A percentile compares a stretch with the other conserved stretches of the same genome.
Conservation (phyloP, 306 rosid species). For the Aeschynomene evenia region DNA sequence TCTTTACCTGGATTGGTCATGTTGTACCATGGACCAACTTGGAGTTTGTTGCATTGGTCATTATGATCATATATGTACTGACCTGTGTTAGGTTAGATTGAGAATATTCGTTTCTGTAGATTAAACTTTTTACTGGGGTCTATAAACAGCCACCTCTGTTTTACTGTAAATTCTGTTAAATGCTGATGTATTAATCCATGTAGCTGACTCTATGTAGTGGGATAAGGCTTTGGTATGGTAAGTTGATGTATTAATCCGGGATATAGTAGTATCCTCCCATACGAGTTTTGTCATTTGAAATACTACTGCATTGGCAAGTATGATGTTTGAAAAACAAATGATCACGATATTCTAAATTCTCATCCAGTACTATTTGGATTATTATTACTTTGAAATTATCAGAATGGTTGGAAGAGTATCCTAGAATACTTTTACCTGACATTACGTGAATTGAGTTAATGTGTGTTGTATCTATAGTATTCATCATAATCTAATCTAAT, state of each 20-base stretch:
- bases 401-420: background rate
- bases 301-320: background rate
- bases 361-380: background rate
- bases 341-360: background rate
- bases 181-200: slow-evolving; percentile 21
- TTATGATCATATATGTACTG: slow-evolving; percentile 38
- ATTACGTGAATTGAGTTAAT: too few relatives aligned
- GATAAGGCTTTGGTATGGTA: too few relatives aligned
- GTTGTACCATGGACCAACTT: slow-evolving; percentile 15
- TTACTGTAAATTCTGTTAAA: slow-evolving; percentile 36
- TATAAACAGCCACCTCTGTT: background rate
- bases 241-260: slow-evolving; percentile 7
- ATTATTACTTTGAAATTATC: background rate
- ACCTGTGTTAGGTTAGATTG: slow-evolving; percentile 41
- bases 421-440: too few relatives aligned
- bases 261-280: background rate
- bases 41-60: slow-evolving; percentile 12
- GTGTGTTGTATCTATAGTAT: too few relatives aligned
- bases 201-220: too few relatives aligned
- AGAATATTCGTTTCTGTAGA: slow-evolving; percentile 26
- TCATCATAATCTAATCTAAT: too few relatives aligned
- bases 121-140: slow-evolving; percentile 17
- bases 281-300: background rate
- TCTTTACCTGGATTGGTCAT: slow-evolving; percentile 2
- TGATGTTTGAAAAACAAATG: background rate